Evolutionary conservation across 2,329 filamentous ascomycete species (phyloP).

Genomic region (Didymosphaeria variabile): DNA sequence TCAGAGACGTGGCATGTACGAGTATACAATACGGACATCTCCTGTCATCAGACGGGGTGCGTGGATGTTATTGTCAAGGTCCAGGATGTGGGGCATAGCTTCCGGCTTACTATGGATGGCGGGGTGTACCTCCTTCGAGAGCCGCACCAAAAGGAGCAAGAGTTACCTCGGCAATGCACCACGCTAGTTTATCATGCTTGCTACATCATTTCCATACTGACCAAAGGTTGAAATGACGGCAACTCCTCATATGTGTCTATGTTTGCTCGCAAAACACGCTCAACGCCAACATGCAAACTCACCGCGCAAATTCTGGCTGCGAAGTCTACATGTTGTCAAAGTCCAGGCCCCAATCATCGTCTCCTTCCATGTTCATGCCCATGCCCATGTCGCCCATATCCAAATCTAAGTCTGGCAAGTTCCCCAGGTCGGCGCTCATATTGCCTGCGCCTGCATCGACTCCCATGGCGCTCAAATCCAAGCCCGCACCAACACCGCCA

Average conservation of each 20-base stretch:
- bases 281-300: background rate
- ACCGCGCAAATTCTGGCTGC: background rate
- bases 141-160: background rate
- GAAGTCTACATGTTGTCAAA: constrained; percentile 46
- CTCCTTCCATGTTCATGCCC: constrained; percentile 43
- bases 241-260: background rate
- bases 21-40: background rate
- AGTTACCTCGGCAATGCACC: constrained; percentile 6
- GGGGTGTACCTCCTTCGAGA: background rate
- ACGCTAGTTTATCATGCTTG: background rate
- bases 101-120: background rate
- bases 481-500: constrained; percentile 30
- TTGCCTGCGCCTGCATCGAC: constrained; percentile 31
- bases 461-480: constrained; percentile 44
- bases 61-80: background rate
- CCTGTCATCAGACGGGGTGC: background rate
- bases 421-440: constrained; percentile 35
- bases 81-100: constrained; percentile 8
- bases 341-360: constrained; percentile 52
- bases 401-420: constrained; percentile 41
- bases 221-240: too few species aligned
- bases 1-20: background rate
- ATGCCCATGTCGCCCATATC: constrained; percentile 40
- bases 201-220: too few species aligned
- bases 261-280: too few species aligned